Evolutionary conservation across 2,329 filamentous ascomycete genomes (phyloP), one percentile per base, ranked within the genome.

Genomic region (Ophiostoma piceae): DNA sequence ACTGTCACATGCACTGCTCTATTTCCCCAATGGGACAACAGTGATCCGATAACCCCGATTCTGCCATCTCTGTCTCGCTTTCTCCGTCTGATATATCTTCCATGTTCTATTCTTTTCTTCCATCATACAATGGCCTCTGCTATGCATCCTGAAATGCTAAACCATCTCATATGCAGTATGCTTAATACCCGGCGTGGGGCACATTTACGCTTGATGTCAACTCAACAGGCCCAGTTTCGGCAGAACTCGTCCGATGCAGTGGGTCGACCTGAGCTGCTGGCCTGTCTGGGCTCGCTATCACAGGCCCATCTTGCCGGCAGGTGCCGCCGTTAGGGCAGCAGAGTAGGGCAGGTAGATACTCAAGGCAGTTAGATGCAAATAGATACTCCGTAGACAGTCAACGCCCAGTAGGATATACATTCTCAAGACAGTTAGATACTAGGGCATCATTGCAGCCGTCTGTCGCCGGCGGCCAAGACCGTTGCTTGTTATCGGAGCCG

Each of bases 161-260:
- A 19, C 14, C 16, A 29, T 29, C 43, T 47, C 43, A 47, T 47
- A 9, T 60, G 8, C 37, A 9, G 1, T 29, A 60, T 62, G 57
- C 57, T 62, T 41, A 41, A 41, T 64, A 64, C 32, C 11, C 14
- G 60, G 16, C 16, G 32, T 64, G 60, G 47, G 51, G n/a, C 22
- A 57, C 11, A 26, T 14, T 57, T 16, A 57, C n/a, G 22, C 51
- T 29, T 26, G 22, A 57, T 57, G n/a, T 16, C 43, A n/a, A n/a
- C 43, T 19, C 5, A n/a, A 47, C 43, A 16, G 43, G 51, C 22
- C 67, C 66, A 68, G 43, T 62, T 65, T 73, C 72, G 72, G 72
- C 72, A 73, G 47, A 71, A 71, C 67, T 71, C 66, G 68, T 64
- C 72, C 72, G 72, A 73, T 47, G 41, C 22, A 9, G 39, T 54